Conservation (phyloP, 2,329 filamentous ascomycete species). For the Leptodontidium sp. region DNA sequence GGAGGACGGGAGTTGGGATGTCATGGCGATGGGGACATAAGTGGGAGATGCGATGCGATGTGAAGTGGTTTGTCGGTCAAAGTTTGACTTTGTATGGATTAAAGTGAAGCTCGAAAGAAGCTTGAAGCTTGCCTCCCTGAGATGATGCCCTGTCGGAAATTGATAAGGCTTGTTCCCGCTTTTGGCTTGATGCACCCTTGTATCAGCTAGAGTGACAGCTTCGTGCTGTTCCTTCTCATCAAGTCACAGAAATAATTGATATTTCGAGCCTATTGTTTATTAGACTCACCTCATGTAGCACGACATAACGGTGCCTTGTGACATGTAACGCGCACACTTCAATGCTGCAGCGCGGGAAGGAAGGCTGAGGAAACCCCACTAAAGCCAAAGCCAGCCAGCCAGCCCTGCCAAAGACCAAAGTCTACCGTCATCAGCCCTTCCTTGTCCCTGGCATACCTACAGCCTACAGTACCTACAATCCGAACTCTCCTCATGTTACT, state of each 20-base stretch:
- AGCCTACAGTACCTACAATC: not conserved
- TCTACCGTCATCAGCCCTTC: not conserved
- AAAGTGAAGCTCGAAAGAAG: not conserved
- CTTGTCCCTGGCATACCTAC: not conserved
- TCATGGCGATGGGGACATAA: constrained; percentile 33
- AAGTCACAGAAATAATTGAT: not conserved
- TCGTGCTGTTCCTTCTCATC: too few relatives aligned
- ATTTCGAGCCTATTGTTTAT: not conserved
- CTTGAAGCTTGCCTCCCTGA: not conserved
- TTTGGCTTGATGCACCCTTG: constrained; percentile 8
- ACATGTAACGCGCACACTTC: not conserved
- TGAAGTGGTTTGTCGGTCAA: not conserved
- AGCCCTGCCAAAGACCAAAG: constrained; percentile 4
- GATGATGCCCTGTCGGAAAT: constrained; percentile 17
- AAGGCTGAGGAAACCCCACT: constrained; percentile 24
- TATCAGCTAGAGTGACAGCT: constrained; percentile 9
- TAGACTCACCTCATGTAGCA: not conserved
- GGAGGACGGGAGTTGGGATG: constrained; percentile 20
- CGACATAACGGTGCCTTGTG: constrained; percentile 14
- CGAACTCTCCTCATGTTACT: constrained; percentile 15
- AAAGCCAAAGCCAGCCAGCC: constrained; percentile 6
- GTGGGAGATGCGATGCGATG: not conserved
- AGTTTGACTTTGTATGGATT: not conserved
- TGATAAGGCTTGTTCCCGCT: constrained; percentile 24
- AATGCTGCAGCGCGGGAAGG: not conserved